Evolutionary conservation across 2,329 filamentous ascomycete species (phyloP).

Genomic region (Trichoderma oligosporum): DNA sequence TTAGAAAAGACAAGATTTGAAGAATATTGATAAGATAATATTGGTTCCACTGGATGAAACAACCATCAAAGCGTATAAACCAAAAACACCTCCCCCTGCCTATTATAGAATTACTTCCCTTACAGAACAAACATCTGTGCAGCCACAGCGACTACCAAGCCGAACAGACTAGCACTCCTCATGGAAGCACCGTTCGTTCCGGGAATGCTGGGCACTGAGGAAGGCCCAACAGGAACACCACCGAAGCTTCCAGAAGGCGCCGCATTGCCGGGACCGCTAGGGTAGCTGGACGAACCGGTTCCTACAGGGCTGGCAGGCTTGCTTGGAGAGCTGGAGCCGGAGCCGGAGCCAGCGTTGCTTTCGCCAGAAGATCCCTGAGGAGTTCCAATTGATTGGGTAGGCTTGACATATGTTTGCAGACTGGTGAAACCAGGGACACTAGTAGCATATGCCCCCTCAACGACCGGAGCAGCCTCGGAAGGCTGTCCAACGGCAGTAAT

Average conservation of each 20-base stretch:
- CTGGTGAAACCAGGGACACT: conserved; percentile 13
- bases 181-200: conserved; percentile 47
- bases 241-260: conserved; percentile 23
- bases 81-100: background rate
- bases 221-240: conserved; percentile 14
- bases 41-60: background rate
- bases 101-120: background rate
- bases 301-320: background rate
- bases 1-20: conserved; percentile 1
- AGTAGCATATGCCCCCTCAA: conserved; percentile 3
- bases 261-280: conserved; percentile 21
- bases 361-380: conserved; percentile 27
- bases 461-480: conserved; percentile 12
- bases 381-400: conserved; percentile 18
- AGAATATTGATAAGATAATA: background rate
- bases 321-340: conserved; percentile 26
- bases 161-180: conserved; percentile 27
- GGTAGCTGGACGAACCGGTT: conserved; percentile 10
- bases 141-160: conserved; percentile 27
- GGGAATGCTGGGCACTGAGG: conserved; percentile 31
- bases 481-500: conserved; percentile 15
- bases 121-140: conserved; percentile 31
- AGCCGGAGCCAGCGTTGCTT: conserved; percentile 27
- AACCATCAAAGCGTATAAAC: conserved; percentile 2
- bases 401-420: conserved; percentile 23